A percentile compares a stretch with the other conserved stretches of the same genome.
Conservation (phyloP, 768 basidiomycete genomes). For the Cystoderma amianthinum region DNA sequence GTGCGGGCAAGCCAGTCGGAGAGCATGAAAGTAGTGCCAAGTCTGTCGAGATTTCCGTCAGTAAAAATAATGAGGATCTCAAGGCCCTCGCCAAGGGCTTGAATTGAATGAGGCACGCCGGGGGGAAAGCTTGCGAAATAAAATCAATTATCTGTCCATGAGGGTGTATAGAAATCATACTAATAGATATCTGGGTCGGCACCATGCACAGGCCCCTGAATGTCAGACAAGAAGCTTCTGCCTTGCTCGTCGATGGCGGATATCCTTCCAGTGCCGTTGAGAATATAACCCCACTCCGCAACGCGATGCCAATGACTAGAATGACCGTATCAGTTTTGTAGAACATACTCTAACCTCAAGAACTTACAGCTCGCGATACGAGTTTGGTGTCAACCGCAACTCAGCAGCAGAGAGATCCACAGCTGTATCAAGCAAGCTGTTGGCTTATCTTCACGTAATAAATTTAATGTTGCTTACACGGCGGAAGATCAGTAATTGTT, state of each 20-base stretch:
- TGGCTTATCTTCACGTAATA: background rate
- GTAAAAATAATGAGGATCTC: conserved; percentile 9
- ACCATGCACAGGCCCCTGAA: conserved; percentile 7
- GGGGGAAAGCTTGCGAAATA: conserved; percentile 8
- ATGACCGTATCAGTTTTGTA: background rate
- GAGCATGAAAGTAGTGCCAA: conserved; percentile 9
- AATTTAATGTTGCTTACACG: conserved; percentile 3
- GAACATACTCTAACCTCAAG: background rate
- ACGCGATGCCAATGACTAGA: conserved; percentile 11
- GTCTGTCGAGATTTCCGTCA: conserved; percentile 9
- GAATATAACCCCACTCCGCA: conserved; percentile 11
- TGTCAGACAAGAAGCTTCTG: conserved; percentile 9
- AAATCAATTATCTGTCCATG: background rate
- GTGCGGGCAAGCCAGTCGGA: conserved; percentile 5
- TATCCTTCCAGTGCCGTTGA: conserved; percentile 10
- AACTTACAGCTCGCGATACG: conserved; percentile 10
- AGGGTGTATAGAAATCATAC: conserved; percentile 2
- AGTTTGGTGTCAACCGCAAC: conserved; percentile 7
- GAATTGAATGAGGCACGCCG: conserved; percentile 9
- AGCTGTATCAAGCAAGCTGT: background rate
- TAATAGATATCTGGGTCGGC: conserved; percentile 10
- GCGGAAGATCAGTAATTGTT: conserved; percentile 9
- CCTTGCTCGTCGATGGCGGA: conserved; percentile 9
- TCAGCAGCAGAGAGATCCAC: conserved; percentile 8
- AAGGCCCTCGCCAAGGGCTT: conserved; percentile 8